Evolutionary conservation across 208 protist species (phyloP), one percentile per base, ranked within the genome.

Genomic region (Wallacemonas collosoma): DNA sequence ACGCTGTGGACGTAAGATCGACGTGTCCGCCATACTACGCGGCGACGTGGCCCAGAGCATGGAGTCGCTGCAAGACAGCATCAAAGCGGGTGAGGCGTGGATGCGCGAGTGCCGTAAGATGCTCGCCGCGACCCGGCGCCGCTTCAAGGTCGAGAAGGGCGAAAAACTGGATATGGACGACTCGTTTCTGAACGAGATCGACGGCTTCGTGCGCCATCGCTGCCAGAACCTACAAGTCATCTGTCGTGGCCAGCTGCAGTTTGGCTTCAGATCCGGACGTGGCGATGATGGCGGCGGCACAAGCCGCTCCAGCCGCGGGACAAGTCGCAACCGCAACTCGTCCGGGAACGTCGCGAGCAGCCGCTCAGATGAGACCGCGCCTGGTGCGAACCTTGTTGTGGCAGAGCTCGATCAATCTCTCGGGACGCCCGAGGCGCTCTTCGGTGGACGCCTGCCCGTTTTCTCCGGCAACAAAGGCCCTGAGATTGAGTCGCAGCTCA

Each of bases 201-300:
- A 99, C 70, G 98, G 98, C 66, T 99, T 99, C 68, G 93, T 99
- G 55, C 91, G 98, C 61, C 97, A 99, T 81, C 89, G 98, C 53
- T 99, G 98, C 83, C 84, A 93, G 47, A 98, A 99, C 82, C 77
- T 99, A 68, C 86, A 97, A 14, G 97, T 99, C 68, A 98, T 99
- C 63, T 99, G 98, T 79, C 87, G 97, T 48, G 97, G 95, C 8
- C 98, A 99, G 73, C 76, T 98, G 39, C 98, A 99, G 86, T 99
- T 99, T 76, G 94, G 95, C 38, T 92, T 95, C 74, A 94, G 94
- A 72, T 60, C 72, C 55, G 75, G 79, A 41, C 35, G 38, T 47
- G 75, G 78, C 38, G 51, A 72, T 50, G 56, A 74, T 44, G 48
- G 73, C 8, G 73, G 73, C 15, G 12, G 65, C 8, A 17, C 64